Conservation (phyloP, 176 grass and related monocot species). For the Oryza longistaminata region DNA sequence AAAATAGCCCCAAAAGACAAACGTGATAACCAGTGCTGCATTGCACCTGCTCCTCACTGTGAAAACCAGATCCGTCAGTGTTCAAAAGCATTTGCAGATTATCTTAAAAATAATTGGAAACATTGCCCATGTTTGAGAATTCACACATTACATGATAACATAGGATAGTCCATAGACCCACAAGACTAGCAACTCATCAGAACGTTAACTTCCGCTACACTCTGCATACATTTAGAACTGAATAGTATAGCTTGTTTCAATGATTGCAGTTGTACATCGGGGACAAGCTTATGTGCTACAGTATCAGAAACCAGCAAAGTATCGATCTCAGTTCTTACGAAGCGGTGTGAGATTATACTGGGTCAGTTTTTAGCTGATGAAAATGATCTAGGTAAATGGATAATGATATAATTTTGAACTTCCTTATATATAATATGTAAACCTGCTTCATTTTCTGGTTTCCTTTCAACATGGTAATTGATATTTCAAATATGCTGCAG, state of each 20-base stretch:
- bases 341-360: slow-evolving; percentile 84
- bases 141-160: neutral
- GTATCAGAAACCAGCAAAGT: slow-evolving; percentile 75
- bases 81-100: neutral
- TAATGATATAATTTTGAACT: slow-evolving; percentile 31
- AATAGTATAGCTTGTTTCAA: slow-evolving; percentile 17
- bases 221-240: slow-evolving; percentile 17
- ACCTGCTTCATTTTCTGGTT: slow-evolving; percentile 6
- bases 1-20: neutral
- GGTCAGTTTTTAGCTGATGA: slow-evolving; percentile 90
- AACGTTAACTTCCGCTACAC: slow-evolving; percentile 10
- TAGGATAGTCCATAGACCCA: neutral
- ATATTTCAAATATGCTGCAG: slow-evolving; percentile 42
- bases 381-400: slow-evolving; percentile 68
- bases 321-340: slow-evolving; percentile 79
- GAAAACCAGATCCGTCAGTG: neutral
- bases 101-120: slow-evolving; percentile 31
- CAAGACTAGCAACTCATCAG: neutral
- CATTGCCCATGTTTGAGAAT: slow-evolving; percentile 13
- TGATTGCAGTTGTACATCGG: slow-evolving; percentile 61
- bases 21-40: neutral
- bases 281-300: slow-evolving; percentile 45
- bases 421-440: slow-evolving; percentile 7
- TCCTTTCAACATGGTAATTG: slow-evolving; percentile 9
- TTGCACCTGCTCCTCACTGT: neutral